Percentiles rank a stretch among this genome's conserved stretches.
These are phyloP conservation scores for Neophaeococcomyces aloes DNA, from an alignment of 2,329 filamentous ascomycete species.

Conservation along the genomic window DNA sequence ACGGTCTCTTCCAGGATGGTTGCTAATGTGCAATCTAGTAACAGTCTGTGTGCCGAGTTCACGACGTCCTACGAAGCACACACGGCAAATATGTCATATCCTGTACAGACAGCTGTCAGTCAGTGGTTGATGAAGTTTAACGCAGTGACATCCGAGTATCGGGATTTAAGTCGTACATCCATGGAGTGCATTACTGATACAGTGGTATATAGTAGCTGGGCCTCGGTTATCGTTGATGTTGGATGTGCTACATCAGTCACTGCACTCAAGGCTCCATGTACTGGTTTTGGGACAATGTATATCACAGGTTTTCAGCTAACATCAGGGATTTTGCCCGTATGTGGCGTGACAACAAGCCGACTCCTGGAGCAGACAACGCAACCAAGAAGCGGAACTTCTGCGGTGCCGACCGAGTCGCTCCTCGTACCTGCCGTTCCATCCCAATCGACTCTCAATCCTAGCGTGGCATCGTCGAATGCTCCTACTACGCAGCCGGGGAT, in stretches of 20 bases:
- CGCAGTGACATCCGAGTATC: not conserved
- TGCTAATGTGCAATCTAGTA: not conserved
- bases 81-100: slow-evolving; percentile 4
- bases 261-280: not conserved
- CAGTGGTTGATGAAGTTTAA: slow-evolving; percentile 1
- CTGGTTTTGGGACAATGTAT: not conserved
- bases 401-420: not conserved
- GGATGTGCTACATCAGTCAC: not conserved
- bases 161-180: not conserved
- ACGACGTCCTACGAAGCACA: not conserved
- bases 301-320: slow-evolving; percentile 2
- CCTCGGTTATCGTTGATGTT: not conserved
- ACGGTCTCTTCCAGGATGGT: not conserved
- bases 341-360: not conserved
- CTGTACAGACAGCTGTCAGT: slow-evolving; percentile 1
- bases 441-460: not conserved
- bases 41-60: slow-evolving; percentile 2
- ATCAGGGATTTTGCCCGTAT: not conserved
- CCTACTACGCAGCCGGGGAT: no score
- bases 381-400: not conserved
- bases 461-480: no score
- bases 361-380: slow-evolving; percentile 1
- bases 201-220: not conserved
- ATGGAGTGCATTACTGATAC: not conserved
- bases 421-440: not conserved